These are phyloP conservation scores for Sporothrix variecibatus DNA, from an alignment of 2,329 filamentous ascomycete species.

Conservation along the genomic window DNA sequence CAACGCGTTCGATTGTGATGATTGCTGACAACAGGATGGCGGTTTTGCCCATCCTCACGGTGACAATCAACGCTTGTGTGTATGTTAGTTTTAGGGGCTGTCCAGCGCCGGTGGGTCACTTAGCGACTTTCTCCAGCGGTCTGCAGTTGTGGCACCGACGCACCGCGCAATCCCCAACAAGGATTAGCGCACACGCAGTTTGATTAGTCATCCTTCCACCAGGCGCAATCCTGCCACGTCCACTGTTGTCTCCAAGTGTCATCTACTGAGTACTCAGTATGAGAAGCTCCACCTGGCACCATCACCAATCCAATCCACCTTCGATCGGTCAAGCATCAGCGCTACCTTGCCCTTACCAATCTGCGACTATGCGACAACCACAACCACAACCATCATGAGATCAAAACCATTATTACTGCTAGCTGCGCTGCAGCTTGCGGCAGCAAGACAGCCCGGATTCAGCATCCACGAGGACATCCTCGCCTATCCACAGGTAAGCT, in stretches of 20 bases:
- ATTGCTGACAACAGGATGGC: background rate
- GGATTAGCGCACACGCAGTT: background rate
- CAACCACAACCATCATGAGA: slow-evolving; percentile 51
- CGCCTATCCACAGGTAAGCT: slow-evolving; percentile 77
- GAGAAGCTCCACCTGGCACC: slow-evolving; percentile 3
- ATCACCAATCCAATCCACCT: background rate
- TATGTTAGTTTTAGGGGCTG: background rate
- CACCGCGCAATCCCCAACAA: background rate
- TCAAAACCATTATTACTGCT: slow-evolving; percentile 49
- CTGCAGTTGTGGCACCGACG: background rate
- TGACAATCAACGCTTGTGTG: background rate
- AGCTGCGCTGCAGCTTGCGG: slow-evolving; percentile 47
- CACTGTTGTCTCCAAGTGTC: slow-evolving; percentile 3
- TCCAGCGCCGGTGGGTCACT: background rate
- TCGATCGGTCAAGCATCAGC: background rate
- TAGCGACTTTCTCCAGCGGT: background rate
- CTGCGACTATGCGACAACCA: slow-evolving; percentile 35
- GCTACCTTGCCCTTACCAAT: background rate
- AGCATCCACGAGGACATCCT: slow-evolving; percentile 87
- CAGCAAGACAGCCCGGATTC: slow-evolving; percentile 61
- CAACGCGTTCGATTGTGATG: background rate
- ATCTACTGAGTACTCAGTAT: slow-evolving; percentile 1
- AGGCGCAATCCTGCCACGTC: background rate
- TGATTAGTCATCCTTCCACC: background rate
- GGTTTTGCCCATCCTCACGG: too few species aligned